These are phyloP conservation scores for Fusarium mundagurra DNA, from an alignment of 2,329 filamentous ascomycete species.

Conservation along the genomic window DNA sequence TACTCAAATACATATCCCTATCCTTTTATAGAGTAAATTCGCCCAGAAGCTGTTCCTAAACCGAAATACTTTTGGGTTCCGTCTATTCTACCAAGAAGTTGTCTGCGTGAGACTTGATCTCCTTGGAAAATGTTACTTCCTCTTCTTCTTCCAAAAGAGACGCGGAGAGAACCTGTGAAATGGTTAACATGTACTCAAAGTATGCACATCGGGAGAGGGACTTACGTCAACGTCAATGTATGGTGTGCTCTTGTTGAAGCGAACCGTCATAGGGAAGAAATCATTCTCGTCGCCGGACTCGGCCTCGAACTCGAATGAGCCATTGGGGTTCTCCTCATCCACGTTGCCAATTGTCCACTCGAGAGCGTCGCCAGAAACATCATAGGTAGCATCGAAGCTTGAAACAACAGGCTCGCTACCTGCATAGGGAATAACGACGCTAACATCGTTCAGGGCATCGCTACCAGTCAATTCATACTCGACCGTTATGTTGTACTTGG, in stretches of 20 bases:
- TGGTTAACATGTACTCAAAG: constrained; percentile 12
- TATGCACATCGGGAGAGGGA: constrained; percentile 31
- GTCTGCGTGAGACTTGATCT: constrained; percentile 80
- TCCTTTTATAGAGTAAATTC: constrained; percentile 37
- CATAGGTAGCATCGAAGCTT: constrained; percentile 93
- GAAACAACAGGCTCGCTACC: constrained; percentile 87
- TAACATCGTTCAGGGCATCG: constrained; percentile 83
- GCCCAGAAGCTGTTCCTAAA: constrained; percentile 31
- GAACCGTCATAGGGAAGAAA: constrained; percentile 97
- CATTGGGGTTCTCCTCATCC: constrained; percentile 81
- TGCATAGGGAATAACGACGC: constrained; percentile 86
- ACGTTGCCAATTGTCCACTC: constrained; percentile 94
- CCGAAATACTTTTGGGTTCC: constrained; percentile 29
- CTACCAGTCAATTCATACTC: constrained; percentile 93
- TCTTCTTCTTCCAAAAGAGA: constrained; percentile 79
- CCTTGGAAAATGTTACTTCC: constrained; percentile 84
- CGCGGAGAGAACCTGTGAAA: constrained; percentile 69
- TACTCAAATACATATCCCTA: constrained; percentile 34
- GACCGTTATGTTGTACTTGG: constrained; percentile 88
- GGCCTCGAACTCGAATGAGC: constrained; percentile 95
- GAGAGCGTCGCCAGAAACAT: constrained; percentile 89
- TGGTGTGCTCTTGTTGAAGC: constrained; percentile 85
- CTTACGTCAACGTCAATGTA: constrained; percentile 95
- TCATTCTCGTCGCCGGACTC: constrained; percentile 88
- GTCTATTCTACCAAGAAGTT: constrained; percentile 79